phyloP scores from a whole-genome alignment of 805 yeast species.

The Hanseniaspora nectarophila region DNA sequence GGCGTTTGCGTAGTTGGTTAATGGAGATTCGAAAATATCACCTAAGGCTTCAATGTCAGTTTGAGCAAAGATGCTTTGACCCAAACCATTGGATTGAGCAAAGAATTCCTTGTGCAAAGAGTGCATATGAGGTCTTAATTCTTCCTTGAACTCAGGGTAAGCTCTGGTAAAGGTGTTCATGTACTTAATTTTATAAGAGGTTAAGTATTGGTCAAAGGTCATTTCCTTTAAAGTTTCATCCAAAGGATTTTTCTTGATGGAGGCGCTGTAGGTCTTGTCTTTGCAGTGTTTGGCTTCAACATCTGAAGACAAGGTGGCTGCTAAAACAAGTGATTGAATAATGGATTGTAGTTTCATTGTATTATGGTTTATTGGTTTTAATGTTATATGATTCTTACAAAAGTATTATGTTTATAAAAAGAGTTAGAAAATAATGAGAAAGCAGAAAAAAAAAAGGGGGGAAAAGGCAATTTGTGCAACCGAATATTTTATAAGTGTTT shows the following conservation, averaged over 20 bases:
- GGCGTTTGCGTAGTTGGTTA: conserved; percentile 88
- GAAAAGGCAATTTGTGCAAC: no score
- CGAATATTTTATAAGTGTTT: no score
- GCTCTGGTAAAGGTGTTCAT: conserved; percentile 37
- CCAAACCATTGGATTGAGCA: neutral
- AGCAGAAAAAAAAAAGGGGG: neutral
- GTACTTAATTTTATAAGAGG: conserved; percentile 52
- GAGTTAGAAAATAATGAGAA: no score
- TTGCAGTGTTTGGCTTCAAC: conserved; percentile 19
- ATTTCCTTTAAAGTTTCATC: conserved; percentile 45
- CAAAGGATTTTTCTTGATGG: conserved; percentile 46
- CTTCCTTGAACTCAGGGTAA: conserved; percentile 30
- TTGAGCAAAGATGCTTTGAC: conserved; percentile 19
- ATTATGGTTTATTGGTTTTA: neutral
- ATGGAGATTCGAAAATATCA: conserved; percentile 46
- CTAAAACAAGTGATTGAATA: conserved; percentile 21
- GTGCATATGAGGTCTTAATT: conserved; percentile 20
- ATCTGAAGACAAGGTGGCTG: conserved; percentile 25
- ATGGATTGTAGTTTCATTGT: conserved; percentile 11
- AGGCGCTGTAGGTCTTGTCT: conserved; percentile 39
- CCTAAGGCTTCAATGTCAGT: conserved; percentile 31
- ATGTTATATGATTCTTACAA: neutral
- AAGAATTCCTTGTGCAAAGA: conserved; percentile 10
- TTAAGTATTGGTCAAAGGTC: conserved; percentile 41
- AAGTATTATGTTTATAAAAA: no score